Conservation (phyloP, 75 land plant genomes). For the Pinus tabuliformis region DNA sequence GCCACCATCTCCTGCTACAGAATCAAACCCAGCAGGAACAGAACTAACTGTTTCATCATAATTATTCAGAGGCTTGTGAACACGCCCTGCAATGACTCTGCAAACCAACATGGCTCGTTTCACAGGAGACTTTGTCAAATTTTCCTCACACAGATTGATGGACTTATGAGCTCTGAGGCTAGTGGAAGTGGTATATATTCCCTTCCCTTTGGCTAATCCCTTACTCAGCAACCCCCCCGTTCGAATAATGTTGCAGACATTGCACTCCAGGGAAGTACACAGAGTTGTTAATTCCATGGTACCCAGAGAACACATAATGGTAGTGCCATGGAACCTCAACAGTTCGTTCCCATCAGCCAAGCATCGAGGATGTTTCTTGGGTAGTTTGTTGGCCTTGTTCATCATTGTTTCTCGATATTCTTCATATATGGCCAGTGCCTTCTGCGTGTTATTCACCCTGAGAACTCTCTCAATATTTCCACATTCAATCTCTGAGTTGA, state of each 20-base stretch:
- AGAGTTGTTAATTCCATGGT: slow-evolving; percentile 55
- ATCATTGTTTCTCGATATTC: slow-evolving; percentile 81
- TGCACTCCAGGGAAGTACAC: slow-evolving; percentile 55
- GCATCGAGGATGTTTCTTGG: slow-evolving; percentile 86
- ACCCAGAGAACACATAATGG: slow-evolving; percentile 69
- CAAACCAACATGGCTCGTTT: slow-evolving; percentile 79
- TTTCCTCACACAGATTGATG: slow-evolving; percentile 24
- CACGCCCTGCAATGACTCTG: slow-evolving; percentile 88
- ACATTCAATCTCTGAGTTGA: slow-evolving; percentile 45
- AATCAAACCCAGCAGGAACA: slow-evolving; percentile 70
- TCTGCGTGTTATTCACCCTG: slow-evolving; percentile 79
- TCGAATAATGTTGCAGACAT: slow-evolving; percentile 68
- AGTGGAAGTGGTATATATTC: slow-evolving; percentile 77
- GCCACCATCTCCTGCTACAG: slow-evolving; percentile 79
- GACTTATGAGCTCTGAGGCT: slow-evolving; percentile 77
- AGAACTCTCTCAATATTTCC: slow-evolving; percentile 72
- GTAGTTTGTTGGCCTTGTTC: slow-evolving; percentile 62
- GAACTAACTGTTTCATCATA: slow-evolving; percentile 32
- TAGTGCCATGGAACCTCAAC: slow-evolving; percentile 74
- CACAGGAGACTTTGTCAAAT: slow-evolving; percentile 9
- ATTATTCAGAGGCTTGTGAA: slow-evolving; percentile 73
- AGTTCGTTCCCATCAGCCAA: slow-evolving; percentile 89
- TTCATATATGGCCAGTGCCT: slow-evolving; percentile 69
- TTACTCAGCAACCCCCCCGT: slow-evolving; percentile 65
- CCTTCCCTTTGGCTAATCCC: slow-evolving; percentile 39